Conservation (phyloP, 257 asterid species). For the Anisodus tanguticus region DNA sequence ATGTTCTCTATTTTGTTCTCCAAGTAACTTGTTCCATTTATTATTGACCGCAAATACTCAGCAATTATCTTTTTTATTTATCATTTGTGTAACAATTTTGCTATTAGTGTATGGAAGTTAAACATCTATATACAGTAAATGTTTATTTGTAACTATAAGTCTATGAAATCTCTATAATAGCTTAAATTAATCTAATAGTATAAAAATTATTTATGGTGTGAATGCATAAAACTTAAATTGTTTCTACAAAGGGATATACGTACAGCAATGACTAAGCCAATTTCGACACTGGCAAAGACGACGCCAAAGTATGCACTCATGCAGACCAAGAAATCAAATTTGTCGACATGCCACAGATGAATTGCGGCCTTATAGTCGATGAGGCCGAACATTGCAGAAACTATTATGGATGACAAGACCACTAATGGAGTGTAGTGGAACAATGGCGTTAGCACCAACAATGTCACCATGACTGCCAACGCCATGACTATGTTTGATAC, state of each 20-base stretch:
- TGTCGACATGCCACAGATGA: slow-evolving; percentile 86
- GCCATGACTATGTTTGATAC: slow-evolving; percentile 97
- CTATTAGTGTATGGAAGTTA: too few relatives aligned
- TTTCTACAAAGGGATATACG: slow-evolving; percentile 17
- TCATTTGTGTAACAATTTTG: background rate
- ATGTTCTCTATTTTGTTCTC: background rate
- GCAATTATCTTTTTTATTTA: background rate
- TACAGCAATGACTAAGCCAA: slow-evolving; percentile 83
- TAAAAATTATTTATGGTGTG: background rate
- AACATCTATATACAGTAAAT: too few relatives aligned
- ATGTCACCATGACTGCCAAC: slow-evolving; percentile 78
- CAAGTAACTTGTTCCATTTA: background rate
- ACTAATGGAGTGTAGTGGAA: slow-evolving; percentile 92
- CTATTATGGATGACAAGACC: slow-evolving; percentile 79
- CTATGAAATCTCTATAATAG: too few relatives aligned
- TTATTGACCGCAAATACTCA: background rate
- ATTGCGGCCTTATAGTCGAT: slow-evolving; percentile 88
- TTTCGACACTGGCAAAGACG: slow-evolving; percentile 74
- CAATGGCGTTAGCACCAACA: slow-evolving; percentile 74
- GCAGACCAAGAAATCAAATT: slow-evolving; percentile 89
- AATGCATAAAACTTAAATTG: background rate
- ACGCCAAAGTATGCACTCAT: slow-evolving; percentile 80
- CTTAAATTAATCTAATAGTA: too few relatives aligned
- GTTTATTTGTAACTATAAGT: too few relatives aligned
- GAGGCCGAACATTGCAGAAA: slow-evolving; percentile 95